Base-by-base conservation (phyloP, 169 alveolate genomes). In the Cytauxzoon felis region DNA sequence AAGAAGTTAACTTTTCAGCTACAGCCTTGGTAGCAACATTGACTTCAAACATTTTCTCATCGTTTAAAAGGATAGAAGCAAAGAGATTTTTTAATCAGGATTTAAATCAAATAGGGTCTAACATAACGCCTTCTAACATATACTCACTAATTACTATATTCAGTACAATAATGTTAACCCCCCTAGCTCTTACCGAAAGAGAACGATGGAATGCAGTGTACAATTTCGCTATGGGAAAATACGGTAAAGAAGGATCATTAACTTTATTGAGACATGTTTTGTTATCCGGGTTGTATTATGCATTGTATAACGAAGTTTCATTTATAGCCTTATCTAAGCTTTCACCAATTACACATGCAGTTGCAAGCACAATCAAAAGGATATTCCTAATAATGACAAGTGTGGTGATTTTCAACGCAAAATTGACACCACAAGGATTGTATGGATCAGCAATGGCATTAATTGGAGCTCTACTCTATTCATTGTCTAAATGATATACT, bases 381-480 rank as follows among this genome's bases (percentile, higher is more conserved):
- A 66, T 84, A 13, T 78, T 82, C 59, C 62, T 73, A 49, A 79
- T 79, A 57, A 40, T 78, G 34, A 54, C 85, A 1, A 65, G 86
- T 51, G 72, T 80, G 36, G 54, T 80, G 57, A 52, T 87, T 21
- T 72, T 71, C 70, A 82, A 79, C 47, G 62, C 81, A 23, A 72
- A 85, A 41, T 53, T 87, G 49, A 61, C 92, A 5, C 42, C 58
- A n/a, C 59, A 66, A 59, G 88, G 89, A 19, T 75, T 81, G 16
- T 51, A 51, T 41, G 93, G 93, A 7, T 84, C 93, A 41, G 67
- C 92, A 8, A 64, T 71, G 32, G 93, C 93, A 41, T 84, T 87
- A 41, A 36, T 73, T 48, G 93, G 93, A 16, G 75, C 93, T 13
- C 43, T 87, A 60, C 34, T 79, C 33, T 87, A 87, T 72, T 78